A percentile compares a stretch with the other conserved stretches of the same genome.
These are phyloP conservation scores for Wickerhamiella parazyma DNA, from an alignment of 805 yeast genomes.

Conservation along the genomic window DNA sequence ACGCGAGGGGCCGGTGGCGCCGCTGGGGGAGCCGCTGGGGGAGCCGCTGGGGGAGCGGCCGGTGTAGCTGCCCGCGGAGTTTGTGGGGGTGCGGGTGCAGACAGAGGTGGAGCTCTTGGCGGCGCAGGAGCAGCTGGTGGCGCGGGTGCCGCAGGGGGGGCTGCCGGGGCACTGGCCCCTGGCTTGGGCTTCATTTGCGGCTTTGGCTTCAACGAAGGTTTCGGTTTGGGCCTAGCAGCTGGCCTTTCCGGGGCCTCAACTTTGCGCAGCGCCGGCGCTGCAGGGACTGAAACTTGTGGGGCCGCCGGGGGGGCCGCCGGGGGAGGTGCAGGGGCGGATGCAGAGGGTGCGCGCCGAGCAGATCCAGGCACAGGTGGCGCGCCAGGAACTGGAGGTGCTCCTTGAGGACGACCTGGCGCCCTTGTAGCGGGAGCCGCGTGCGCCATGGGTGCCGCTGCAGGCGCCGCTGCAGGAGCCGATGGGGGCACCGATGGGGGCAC, in stretches of 20 bases:
- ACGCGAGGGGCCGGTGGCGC: background rate
- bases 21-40: slow-evolving; percentile 8
- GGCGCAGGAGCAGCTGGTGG: slow-evolving; percentile 5
- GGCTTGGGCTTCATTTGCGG: slow-evolving; percentile 4
- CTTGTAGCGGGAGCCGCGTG: slow-evolving; percentile 9
- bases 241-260: slow-evolving; percentile 1
- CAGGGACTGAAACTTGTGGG: background rate
- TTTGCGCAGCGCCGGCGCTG: background rate
- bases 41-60: background rate
- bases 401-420: background rate
- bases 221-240: slow-evolving; percentile 4
- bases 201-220: slow-evolving; percentile 6
- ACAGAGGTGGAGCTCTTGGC: background rate
- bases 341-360: slow-evolving; percentile 14
- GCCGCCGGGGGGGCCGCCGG: slow-evolving; percentile 7
- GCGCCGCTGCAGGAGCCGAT: slow-evolving; percentile 6
- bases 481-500: slow-evolving; percentile 11
- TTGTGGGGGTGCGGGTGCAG: background rate
- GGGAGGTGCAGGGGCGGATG: slow-evolving; percentile 17
- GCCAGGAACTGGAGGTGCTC: slow-evolving; percentile 13
- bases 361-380: slow-evolving; percentile 10
- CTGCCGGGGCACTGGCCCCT: slow-evolving; percentile 7
- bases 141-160: background rate
- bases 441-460: slow-evolving; percentile 5
- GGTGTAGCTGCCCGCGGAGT: background rate